Evolutionary conservation across 2,329 filamentous ascomycete species (phyloP).

Genomic region (Cytospora leucostoma): DNA sequence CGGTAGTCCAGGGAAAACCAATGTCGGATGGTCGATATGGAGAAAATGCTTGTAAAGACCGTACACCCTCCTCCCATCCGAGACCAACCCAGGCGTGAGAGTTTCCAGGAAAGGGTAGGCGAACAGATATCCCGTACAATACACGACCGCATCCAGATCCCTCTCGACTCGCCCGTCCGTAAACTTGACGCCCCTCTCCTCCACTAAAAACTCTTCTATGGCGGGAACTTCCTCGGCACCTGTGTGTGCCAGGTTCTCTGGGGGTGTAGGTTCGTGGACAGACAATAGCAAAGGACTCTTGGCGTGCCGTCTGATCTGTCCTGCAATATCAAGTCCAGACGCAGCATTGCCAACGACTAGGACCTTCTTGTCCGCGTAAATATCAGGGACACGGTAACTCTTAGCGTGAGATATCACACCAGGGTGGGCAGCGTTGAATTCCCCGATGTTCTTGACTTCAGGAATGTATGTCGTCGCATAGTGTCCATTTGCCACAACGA

Average conservation of each 20-base stretch:
- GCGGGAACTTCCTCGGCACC: slow-evolving; percentile 55
- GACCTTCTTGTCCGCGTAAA: slow-evolving; percentile 70
- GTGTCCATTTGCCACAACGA: slow-evolving; percentile 75
- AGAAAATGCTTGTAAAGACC: slow-evolving; percentile 81
- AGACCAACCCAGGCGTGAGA: slow-evolving; percentile 56
- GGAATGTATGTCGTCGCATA: slow-evolving; percentile 72
- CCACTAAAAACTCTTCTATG: slow-evolving; percentile 58
- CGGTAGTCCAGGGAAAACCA: slow-evolving; percentile 75
- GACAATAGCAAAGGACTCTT: slow-evolving; percentile 64
- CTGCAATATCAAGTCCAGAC: slow-evolving; percentile 80
- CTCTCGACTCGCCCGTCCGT: slow-evolving; percentile 63
- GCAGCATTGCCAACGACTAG: slow-evolving; percentile 83
- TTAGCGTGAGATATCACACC: slow-evolving; percentile 73
- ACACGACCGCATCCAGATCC: slow-evolving; percentile 75
- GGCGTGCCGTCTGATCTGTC: slow-evolving; percentile 68
- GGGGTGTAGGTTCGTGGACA: slow-evolving; percentile 54
- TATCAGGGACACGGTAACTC: slow-evolving; percentile 68
- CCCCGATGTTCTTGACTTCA: slow-evolving; percentile 57
- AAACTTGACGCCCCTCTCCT: slow-evolving; percentile 63
- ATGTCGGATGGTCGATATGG: slow-evolving; percentile 71
- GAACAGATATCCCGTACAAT: slow-evolving; percentile 89
- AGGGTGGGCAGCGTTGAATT: slow-evolving; percentile 62
- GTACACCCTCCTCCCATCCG: slow-evolving; percentile 68
- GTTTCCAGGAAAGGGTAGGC: slow-evolving; percentile 70
- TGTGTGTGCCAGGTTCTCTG: slow-evolving; percentile 47